Percentiles rank a stretch among this genome's conserved stretches.
phyloP scores from a whole-genome alignment of 2,329 filamentous ascomycete genomes.

The Colletotrichum filicis region DNA sequence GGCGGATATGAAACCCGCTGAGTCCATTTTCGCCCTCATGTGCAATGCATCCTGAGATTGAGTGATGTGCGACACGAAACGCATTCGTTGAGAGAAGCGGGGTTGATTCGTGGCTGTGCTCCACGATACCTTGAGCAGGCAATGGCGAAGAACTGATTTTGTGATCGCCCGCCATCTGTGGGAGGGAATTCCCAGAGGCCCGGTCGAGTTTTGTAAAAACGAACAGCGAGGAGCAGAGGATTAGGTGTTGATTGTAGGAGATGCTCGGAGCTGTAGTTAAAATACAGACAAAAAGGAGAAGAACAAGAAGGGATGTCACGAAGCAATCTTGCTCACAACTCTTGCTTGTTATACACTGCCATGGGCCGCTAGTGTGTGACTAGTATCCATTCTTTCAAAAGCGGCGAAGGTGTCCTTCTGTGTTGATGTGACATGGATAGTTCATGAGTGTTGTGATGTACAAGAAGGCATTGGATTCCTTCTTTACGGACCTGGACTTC shows the following conservation, averaged over 20 bases:
- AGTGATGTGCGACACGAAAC: conserved; percentile 31
- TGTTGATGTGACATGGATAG: too few relatives aligned
- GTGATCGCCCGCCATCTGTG: conserved; percentile 1
- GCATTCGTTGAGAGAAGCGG: conserved; percentile 43
- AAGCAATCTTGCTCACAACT: not conserved
- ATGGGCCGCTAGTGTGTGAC: too few relatives aligned
- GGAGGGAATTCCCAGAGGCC: not conserved
- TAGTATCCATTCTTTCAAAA: too few relatives aligned
- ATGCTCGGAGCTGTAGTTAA: not conserved
- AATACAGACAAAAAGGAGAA: too few relatives aligned
- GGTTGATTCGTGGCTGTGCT: conserved; percentile 38
- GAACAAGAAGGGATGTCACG: not conserved
- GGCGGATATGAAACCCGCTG: conserved; percentile 52
- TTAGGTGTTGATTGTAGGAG: too few relatives aligned
- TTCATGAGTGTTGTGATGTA: too few relatives aligned
- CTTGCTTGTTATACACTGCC: not conserved
- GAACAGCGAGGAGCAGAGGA: too few relatives aligned
- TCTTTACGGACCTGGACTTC: too few relatives aligned
- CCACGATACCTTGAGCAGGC: conserved; percentile 15
- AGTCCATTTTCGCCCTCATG: conserved; percentile 58
- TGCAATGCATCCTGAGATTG: conserved; percentile 27
- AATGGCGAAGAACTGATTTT: not conserved
- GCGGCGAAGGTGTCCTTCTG: too few relatives aligned
- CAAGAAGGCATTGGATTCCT: too few relatives aligned
- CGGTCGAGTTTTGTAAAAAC: too few relatives aligned